Conservation (phyloP, 1,284 basidiomycete genomes). For the Golubevia pallescens region DNA sequence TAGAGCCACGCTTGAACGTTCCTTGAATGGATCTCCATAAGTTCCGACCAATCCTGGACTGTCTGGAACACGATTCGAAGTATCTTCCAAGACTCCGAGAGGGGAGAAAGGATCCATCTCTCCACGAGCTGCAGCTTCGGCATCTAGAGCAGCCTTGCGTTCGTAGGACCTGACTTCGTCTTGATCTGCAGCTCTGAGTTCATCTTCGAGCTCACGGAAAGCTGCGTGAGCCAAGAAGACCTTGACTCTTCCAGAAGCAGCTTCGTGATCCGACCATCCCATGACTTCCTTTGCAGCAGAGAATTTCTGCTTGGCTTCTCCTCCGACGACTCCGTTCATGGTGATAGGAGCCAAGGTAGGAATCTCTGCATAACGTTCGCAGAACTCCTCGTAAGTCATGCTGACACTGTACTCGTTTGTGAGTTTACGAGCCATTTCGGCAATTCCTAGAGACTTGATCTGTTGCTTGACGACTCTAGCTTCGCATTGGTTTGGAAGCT, state of each 20-base stretch:
- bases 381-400: constrained; percentile 87
- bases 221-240: constrained; percentile 86
- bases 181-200: constrained; percentile 72
- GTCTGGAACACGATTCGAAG: constrained; percentile 70
- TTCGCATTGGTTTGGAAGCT: constrained; percentile 90
- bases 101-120: constrained; percentile 71
- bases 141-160: constrained; percentile 72
- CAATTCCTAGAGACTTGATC: constrained; percentile 79
- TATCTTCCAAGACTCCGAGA: constrained; percentile 57
- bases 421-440: constrained; percentile 69
- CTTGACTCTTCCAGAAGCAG: constrained; percentile 78
- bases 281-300: constrained; percentile 70
- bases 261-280: constrained; percentile 74
- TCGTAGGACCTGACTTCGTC: constrained; percentile 69
- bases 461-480: constrained; percentile 89
- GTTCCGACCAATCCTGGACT: constrained; percentile 45
- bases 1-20: constrained; percentile 67
- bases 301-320: constrained; percentile 64
- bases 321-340: constrained; percentile 69
- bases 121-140: constrained; percentile 70
- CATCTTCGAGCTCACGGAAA: constrained; percentile 89
- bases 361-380: constrained; percentile 69
- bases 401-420: constrained; percentile 69
- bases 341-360: constrained; percentile 36
- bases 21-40: constrained; percentile 58